Evolutionary conservation across 1,284 basidiomycete species (phyloP), one percentile per base, ranked within the genome.

Genomic region (Spongispora temasekensis): DNA sequence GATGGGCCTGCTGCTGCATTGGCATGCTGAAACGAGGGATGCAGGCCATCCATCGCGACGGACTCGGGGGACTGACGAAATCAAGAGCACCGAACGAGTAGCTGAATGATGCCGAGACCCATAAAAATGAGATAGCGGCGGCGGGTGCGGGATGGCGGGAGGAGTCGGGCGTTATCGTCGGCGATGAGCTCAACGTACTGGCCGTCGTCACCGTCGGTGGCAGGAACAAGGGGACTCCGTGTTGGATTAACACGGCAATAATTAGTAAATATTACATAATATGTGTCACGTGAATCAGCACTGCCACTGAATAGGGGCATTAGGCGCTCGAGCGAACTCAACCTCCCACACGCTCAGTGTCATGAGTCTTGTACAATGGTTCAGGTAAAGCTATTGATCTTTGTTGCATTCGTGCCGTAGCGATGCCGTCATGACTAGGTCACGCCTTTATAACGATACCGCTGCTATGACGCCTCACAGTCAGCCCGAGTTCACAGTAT

Each of bases 141-240:
- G 57, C 23, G 56, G 35, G 25, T 50, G 37, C 28, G 53, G 5
- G 57, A n/a, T n/a, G n/a, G 51, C 35, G 6, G 28, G 10, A 32
- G 23, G 50, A 40, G 58, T n/a, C 60, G 61, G 63, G 59, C 63
- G 71, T 65, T 74, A 61, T 74, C 70, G 69, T 66, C 70, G 61
- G 70, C 65, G 68, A 70, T 73, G 67, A 62, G 61, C 64, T 70
- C 61, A 61, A 61, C 63, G 68, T 70, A 61, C 56, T 62, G 58
- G 67, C 65, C 66, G 70, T 65, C 60, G 71, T 75, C 67, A 60
- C 65, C 48, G 71, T 76, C 71, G 67, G 68, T 70, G 69, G 67
- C 71, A 67, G 72, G 73, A 73, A 75, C 69, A 72, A 73, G 71
- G 73, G 73, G 72, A 74, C 55, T 58, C 64, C 55, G 62, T 69